Evolutionary conservation across 495 filamentous ascomycete genomes (phyloP).

Genomic region (Niebla homalea): DNA sequence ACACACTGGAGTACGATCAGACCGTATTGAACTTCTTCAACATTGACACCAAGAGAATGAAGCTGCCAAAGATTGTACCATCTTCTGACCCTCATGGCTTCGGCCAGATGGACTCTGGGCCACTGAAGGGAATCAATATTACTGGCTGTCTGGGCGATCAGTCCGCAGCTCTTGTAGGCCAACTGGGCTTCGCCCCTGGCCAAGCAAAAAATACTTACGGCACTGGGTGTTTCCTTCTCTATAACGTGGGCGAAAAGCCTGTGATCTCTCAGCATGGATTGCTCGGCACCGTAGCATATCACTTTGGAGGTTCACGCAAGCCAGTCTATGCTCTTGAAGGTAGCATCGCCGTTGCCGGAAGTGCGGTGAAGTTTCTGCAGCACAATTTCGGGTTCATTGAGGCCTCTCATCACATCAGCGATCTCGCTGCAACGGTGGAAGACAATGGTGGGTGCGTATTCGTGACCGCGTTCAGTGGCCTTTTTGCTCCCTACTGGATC

Average conservation of each 20-base stretch:
- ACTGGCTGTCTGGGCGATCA: slow-evolving; percentile 87
- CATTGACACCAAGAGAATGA: slow-evolving; percentile 60
- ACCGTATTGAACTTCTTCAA: slow-evolving; percentile 71
- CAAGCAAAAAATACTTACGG: slow-evolving; percentile 94
- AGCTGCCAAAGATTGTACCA: slow-evolving; percentile 73
- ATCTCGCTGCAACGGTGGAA: slow-evolving; percentile 67
- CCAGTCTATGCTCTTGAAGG: slow-evolving; percentile 88
- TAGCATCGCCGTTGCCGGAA: slow-evolving; percentile 81
- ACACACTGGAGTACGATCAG: slow-evolving; percentile 76
- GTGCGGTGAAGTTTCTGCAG: slow-evolving; percentile 79
- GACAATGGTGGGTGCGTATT: slow-evolving; percentile 89
- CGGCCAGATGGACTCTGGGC: slow-evolving; percentile 51
- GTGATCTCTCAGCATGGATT: slow-evolving; percentile 85
- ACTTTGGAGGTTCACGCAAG: slow-evolving; percentile 55
- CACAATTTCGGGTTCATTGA: slow-evolving; percentile 80
- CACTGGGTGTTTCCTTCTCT: slow-evolving; percentile 89
- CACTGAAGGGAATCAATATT: slow-evolving; percentile 64
- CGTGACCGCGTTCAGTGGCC: slow-evolving; percentile 88
- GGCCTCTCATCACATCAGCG: slow-evolving; percentile 64
- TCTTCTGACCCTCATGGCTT: slow-evolving; percentile 70
- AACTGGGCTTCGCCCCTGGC: slow-evolving; percentile 78
- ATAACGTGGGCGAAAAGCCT: slow-evolving; percentile 83
- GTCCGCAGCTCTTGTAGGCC: slow-evolving; percentile 81
- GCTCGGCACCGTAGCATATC: slow-evolving; percentile 75
- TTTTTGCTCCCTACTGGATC: slow-evolving; percentile 98